Evolutionary conservation across 495 filamentous ascomycete species (phyloP).

Genomic region (Acidiella bohemica): DNA sequence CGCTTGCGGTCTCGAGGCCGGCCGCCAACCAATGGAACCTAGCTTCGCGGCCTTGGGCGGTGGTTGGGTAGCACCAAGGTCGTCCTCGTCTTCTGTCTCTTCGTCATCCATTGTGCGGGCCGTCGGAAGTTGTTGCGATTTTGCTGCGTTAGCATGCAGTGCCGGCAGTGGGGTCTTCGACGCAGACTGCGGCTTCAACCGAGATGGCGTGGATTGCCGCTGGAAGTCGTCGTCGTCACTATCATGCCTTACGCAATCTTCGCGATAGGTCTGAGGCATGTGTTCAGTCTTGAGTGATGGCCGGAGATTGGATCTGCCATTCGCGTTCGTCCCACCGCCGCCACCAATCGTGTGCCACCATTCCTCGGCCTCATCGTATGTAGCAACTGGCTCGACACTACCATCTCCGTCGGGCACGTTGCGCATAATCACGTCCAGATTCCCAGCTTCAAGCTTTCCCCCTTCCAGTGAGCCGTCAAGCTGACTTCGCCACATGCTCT

Average conservation of each 20-base stretch:
- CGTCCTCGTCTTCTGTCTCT: constrained; percentile 20
- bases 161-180: background rate
- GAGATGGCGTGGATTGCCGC: constrained; percentile 11
- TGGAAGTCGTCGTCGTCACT: constrained; percentile 7
- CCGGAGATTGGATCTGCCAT: background rate
- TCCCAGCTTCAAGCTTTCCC: background rate
- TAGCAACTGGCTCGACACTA: background rate
- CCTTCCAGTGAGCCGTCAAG: background rate
- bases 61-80: constrained; percentile 10
- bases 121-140: no score
- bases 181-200: background rate
- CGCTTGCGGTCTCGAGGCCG: background rate
- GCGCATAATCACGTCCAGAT: constrained; percentile 6
- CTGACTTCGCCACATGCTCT: constrained; percentile 10
- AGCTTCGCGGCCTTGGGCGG: background rate
- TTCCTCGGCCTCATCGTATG: background rate
- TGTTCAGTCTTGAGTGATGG: background rate
- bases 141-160: background rate
- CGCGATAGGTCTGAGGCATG: background rate
- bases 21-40: background rate
- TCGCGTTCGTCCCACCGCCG: background rate
- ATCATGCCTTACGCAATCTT: background rate
- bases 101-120: constrained; percentile 4
- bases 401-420: background rate
- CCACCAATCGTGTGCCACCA: background rate